A percentile compares a stretch with the other conserved stretches of the same genome.
phyloP scores from a whole-genome alignment of 306 rosid species.

The Dicorynia guianensis region DNA sequence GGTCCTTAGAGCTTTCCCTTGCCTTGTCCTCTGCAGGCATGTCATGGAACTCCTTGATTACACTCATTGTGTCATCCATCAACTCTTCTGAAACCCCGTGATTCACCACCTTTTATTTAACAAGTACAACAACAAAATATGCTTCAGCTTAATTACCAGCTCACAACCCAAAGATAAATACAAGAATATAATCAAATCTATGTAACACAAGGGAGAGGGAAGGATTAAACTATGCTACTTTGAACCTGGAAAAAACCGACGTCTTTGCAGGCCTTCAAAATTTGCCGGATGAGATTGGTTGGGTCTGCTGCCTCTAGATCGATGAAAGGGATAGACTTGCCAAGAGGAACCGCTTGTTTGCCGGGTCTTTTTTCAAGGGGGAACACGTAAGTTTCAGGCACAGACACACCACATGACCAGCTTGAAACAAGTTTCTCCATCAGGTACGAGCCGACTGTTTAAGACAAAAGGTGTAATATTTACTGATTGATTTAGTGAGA shows the following conservation, averaged over 20 bases:
- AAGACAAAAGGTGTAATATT: neutral
- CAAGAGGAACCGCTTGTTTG: conserved; percentile 17
- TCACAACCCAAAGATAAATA: too few relatives aligned
- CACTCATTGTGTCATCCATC: neutral
- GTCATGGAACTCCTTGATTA: neutral
- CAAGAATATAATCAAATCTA: too few relatives aligned
- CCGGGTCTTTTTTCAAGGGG: conserved; percentile 52
- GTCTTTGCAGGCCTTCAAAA: neutral
- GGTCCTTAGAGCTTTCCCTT: neutral
- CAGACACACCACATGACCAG: neutral
- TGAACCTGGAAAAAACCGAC: neutral
- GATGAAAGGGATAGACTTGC: conserved; percentile 2
- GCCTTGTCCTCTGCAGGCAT: neutral
- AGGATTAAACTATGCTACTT: too few relatives aligned
- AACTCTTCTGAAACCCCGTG: neutral
- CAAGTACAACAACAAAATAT: too few relatives aligned
- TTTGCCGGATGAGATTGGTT: neutral
- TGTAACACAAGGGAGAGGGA: too few relatives aligned
- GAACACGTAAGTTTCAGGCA: conserved; percentile 41
- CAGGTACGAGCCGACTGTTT: too few relatives aligned
- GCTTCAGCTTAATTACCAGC: too few relatives aligned
- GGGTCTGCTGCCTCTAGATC: neutral
- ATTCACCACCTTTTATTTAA: neutral
- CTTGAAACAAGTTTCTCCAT: conserved; percentile 45
- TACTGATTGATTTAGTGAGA: neutral